Conservation (phyloP, 805 yeast genomes). For the Metschnikowia cubensis region DNA sequence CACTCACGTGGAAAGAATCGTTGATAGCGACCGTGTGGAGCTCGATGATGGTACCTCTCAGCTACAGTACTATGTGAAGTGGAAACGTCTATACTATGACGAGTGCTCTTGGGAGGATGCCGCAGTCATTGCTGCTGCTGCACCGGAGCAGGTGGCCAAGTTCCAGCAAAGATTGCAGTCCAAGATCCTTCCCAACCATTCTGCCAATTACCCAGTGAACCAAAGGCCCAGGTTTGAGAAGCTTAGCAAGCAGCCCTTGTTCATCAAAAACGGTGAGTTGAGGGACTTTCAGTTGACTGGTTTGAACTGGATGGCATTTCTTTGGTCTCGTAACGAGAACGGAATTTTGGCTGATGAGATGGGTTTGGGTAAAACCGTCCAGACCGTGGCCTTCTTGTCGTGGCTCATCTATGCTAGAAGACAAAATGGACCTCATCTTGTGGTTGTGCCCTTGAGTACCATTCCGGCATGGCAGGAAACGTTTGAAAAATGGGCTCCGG, state of each 20-base stretch:
- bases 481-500: conserved; percentile 96
- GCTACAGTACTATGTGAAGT: conserved; percentile 81
- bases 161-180: conserved; percentile 80
- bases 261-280: conserved; percentile 84
- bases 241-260: conserved; percentile 78
- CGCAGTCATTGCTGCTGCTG: conserved; percentile 72
- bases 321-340: conserved; percentile 96
- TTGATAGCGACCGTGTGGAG: conserved; percentile 72
- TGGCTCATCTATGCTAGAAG: conserved; percentile 95
- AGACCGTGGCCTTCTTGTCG: conserved; percentile 88
- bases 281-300: conserved; percentile 98
- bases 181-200: conserved; percentile 75
- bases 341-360: conserved; percentile 98
- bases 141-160: conserved; percentile 79
- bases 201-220: conserved; percentile 67
- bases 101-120: conserved; percentile 98
- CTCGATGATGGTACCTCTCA: conserved; percentile 61
- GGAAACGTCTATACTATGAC: conserved; percentile 92
- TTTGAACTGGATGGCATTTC: conserved; percentile 98
- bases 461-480: conserved; percentile 99
- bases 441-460: conserved; percentile 94
- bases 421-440: conserved; percentile 95
- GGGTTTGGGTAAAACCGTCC: conserved; percentile 98
- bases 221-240: conserved; percentile 88
- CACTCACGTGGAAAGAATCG: conserved; percentile 84